Base-by-base conservation (phyloP, 306 rosid species). In the Cucurbita moschata region DNA sequence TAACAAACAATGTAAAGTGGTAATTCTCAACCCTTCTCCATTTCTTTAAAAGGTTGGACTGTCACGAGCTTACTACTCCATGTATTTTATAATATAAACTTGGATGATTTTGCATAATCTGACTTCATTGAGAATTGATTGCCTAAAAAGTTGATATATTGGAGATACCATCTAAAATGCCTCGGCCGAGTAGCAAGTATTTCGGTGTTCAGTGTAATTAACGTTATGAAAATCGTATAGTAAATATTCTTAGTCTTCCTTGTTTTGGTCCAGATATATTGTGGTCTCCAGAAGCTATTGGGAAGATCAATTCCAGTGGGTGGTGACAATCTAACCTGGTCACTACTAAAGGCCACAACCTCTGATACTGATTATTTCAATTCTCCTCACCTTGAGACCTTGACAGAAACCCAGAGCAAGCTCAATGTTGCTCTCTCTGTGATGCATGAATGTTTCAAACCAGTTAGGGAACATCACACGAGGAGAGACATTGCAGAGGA, bases 361-460 rank as follows among this genome's bases (percentile, higher is more conserved):
- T 75, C 73, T 46, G 80, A 84, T 73, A 63, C 51, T 57, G 62
- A 75, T 67, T 49, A 47, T 75, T 35, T 64, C 60, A 63, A 55
- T 70, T 71, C 68, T 46, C 40, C 35, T 71, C 65, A 78, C 59
- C 64, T 57, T 9, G 84, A 78, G 64, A 83, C 62, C 55, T 42
- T 59, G 71, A 83, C 81, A 5, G 96, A 87, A 81, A 82, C 75
- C 77, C 75, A 80, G 73, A 79, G 83, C 92, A 89, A 82, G 81
- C 96, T 94, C 49, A 87, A 78, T 83, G 78, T 89, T 72, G 96
- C 99, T 35, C 88, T 94, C 74, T 82, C 76, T 5, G 77, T 94
- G 85, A 87, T 94, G 87, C 97, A 89, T 55, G 97, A 94, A 78
- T 91, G 97, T 79, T 94, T 94, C 68, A 87, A 87, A 84, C 96